Conservation (phyloP, 805 yeast genomes). For the Saccharomycopsis capsularis region DNA sequence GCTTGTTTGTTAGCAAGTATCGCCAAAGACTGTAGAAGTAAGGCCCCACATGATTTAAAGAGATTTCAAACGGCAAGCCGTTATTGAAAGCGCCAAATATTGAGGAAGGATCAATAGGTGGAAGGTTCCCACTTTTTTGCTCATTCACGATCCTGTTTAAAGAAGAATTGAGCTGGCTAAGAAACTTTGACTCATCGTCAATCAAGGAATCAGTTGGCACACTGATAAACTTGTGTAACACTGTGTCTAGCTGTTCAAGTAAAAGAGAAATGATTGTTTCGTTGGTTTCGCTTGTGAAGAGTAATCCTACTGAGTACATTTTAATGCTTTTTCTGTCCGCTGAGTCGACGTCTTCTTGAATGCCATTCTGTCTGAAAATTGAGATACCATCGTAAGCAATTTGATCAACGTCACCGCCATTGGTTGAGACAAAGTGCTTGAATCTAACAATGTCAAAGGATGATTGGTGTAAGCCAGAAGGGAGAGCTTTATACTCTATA, state of each 20-base stretch:
- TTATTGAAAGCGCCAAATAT: not conserved
- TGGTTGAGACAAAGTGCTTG: not conserved
- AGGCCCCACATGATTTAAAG: slow-evolving; percentile 11
- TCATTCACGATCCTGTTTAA: not conserved
- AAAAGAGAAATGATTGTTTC: not conserved
- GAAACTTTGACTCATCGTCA: not conserved
- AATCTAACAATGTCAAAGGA: slow-evolving; percentile 15
- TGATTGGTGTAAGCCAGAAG: slow-evolving; percentile 18
- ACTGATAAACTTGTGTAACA: not conserved
- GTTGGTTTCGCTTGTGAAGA: not conserved
- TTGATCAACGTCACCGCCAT: not conserved
- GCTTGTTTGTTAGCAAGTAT: slow-evolving; percentile 2
- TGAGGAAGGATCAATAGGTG: too few relatives aligned
- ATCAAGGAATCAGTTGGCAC: not conserved
- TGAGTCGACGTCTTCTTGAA: slow-evolving; percentile 5
- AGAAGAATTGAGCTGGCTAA: not conserved
- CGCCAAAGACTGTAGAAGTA: slow-evolving; percentile 8
- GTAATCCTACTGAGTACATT: slow-evolving; percentile 20
- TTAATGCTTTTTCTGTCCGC: slow-evolving; percentile 10
- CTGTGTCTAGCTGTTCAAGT: not conserved
- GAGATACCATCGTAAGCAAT: slow-evolving; percentile 5
- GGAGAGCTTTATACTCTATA: slow-evolving; percentile 17
- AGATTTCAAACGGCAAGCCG: not conserved
- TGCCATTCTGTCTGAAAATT: slow-evolving; percentile 19
- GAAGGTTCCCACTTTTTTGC: not conserved